Conservation (phyloP, 192 early-diverging fungal genomes). For the Gigaspora rosea region DNA sequence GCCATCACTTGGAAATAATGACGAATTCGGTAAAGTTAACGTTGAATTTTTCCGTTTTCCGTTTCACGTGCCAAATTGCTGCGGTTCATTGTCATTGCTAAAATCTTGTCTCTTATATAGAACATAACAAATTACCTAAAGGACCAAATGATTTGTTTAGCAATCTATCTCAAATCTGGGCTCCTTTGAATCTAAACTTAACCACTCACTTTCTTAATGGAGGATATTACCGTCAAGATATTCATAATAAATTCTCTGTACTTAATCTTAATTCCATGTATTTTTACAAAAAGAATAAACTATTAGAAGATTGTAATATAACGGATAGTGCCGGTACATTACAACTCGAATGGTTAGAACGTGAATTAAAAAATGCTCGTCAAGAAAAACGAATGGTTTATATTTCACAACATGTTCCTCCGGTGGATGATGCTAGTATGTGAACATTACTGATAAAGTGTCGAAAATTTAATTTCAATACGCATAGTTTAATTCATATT, state of each 20-base stretch:
- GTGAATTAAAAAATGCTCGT: conserved; percentile 31
- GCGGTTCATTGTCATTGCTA: neutral
- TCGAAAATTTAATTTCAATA: conserved; percentile 9
- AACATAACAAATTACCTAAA: conserved; percentile 32
- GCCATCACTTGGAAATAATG: conserved; percentile 46
- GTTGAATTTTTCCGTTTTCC: neutral
- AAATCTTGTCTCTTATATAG: neutral
- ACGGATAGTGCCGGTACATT: conserved; percentile 28
- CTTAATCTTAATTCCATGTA: conserved; percentile 41
- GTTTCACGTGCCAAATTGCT: neutral
- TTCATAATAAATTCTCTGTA: conserved; percentile 20
- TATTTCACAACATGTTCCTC: conserved; percentile 44
- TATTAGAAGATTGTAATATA: conserved; percentile 34
- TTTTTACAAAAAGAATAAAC: conserved; percentile 36
- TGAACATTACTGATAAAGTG: conserved; percentile 14
- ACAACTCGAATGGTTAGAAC: conserved; percentile 38
- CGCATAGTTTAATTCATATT: too few species aligned
- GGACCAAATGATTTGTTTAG: conserved; percentile 25
- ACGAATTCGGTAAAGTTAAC: conserved; percentile 31
- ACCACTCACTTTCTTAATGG: conserved; percentile 33
- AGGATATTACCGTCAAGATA: conserved; percentile 41
- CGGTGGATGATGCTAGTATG: conserved; percentile 26
- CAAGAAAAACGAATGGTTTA: conserved; percentile 25
- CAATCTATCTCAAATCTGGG: conserved; percentile 35
- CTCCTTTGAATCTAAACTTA: conserved; percentile 39